These are phyloP conservation scores for Oemleria cerasiformis DNA, from an alignment of 306 rosid species.

Conservation along the genomic window DNA sequence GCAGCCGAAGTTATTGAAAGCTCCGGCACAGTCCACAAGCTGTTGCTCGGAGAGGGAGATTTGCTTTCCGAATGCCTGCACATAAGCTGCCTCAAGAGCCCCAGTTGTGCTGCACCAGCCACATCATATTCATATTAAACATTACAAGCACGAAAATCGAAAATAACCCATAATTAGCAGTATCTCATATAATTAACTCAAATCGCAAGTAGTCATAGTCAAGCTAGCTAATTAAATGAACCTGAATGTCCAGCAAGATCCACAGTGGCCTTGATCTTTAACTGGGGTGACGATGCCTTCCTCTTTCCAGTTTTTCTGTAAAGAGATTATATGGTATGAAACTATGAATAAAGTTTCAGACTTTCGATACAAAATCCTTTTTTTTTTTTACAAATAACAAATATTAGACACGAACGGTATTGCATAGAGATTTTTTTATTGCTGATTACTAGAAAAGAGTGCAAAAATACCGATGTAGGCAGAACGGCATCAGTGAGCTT, in stretches of 20 bases:
- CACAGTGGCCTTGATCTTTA: constrained; percentile 78
- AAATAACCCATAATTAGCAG: background rate
- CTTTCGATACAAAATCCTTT: too few species aligned
- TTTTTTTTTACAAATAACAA: too few species aligned
- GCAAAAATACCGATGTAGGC: constrained; percentile 48
- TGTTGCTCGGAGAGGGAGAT: constrained; percentile 95
- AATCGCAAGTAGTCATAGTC: background rate
- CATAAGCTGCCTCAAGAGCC: constrained; percentile 86
- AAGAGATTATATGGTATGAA: background rate
- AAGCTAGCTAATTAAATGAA: constrained; percentile 1
- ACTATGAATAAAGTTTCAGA: too few species aligned
- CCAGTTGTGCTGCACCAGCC: constrained; percentile 78
- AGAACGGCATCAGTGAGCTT: constrained; percentile 49
- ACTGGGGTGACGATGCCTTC: constrained; percentile 70
- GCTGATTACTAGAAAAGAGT: too few species aligned
- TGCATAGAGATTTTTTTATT: too few species aligned
- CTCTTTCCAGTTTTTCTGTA: constrained; percentile 95
- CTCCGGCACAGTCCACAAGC: constrained; percentile 89
- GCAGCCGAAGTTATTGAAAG: constrained; percentile 91
- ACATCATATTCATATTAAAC: constrained; percentile 8
- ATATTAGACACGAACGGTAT: too few species aligned
- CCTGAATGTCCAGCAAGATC: constrained; percentile 78
- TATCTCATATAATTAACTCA: too few species aligned
- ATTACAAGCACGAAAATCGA: constrained; percentile 16
- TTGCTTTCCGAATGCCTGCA: constrained; percentile 61